A percentile compares a stretch with the other conserved stretches of the same genome.
These are phyloP conservation scores for Tricholoma sp. DNA, from an alignment of 768 basidiomycete genomes.

Conservation along the genomic window DNA sequence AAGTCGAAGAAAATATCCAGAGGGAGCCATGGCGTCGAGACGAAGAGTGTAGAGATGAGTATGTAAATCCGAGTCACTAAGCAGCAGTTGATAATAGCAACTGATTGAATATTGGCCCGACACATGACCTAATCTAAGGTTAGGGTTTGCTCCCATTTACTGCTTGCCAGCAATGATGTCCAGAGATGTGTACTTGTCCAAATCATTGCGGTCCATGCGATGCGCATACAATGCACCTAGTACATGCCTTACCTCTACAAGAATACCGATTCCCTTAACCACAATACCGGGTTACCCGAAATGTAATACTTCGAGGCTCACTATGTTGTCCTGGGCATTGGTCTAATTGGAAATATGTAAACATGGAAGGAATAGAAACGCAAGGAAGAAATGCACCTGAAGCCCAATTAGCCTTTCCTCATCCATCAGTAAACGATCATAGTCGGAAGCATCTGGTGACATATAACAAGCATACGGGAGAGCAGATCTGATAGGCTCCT, in stretches of 20 bases:
- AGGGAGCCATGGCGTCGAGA: conserved; percentile 33
- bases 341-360: not conserved
- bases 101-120: too few relatives aligned
- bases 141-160: not conserved
- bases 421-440: conserved; percentile 2
- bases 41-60: not conserved
- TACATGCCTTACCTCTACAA: not conserved
- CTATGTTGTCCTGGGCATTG: not conserved
- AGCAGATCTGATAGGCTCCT: not conserved
- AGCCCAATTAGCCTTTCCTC: conserved; percentile 1
- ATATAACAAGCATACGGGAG: conserved; percentile 1
- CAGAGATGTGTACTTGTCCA: too few relatives aligned
- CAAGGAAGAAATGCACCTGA: not conserved
- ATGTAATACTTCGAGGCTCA: not conserved
- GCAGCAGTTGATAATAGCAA: too few relatives aligned
- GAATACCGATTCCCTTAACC: not conserved
- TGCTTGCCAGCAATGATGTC: too few relatives aligned
- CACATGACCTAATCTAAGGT: conserved; percentile 4
- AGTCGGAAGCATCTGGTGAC: not conserved
- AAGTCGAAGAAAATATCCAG: conserved; percentile 51
- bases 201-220: too few relatives aligned
- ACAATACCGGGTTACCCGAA: not conserved
- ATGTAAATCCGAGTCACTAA: too few relatives aligned
- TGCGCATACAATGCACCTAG: not conserved
- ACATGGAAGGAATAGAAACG: not conserved